Base-by-base conservation (phyloP, 2,329 filamentous ascomycete genomes). In the Endocalyx cinctus region DNA sequence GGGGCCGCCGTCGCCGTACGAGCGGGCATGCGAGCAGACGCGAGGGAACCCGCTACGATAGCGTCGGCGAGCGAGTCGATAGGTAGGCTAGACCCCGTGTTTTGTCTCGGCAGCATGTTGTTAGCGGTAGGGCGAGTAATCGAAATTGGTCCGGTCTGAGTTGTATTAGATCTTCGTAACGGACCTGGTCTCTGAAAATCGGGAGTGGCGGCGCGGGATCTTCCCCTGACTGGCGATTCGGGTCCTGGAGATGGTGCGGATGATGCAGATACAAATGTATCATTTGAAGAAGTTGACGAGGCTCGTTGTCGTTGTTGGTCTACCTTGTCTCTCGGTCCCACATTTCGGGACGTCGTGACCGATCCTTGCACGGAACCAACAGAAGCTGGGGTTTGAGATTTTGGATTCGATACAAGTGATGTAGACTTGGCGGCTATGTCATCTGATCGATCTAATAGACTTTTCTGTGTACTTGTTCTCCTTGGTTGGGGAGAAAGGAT, bases 41-140 rank as follows among this genome's bases (percentile, higher is more conserved):
- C 85, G 0, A 89, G 66, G 16, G 80, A 84, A 2, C 83, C 79
- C 3, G 84, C 84, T 48, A 89, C 73, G 37, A 89, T 87, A 42
- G 85, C 85, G 47, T 77, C 77, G 10, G 83, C 79, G 6, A 89
- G 72, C 1, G 79, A 79, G 38, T 81, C 73, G 8, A 85, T 67
- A 1, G 73, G 72, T 17, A 80, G 66, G 32, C 50, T 61, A n/a
- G 20, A 23, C 20, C 8, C 8, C 20, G 20, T 29, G 44, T 34
- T 33, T 40, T 26, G 34, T 41, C 17, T 36, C 36, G 31, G 31
- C 17, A 12, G 29, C 47, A 11, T 38, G 32, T 20, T 33, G 46
- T 5, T 17, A 20, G 25, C 15, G 30, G 17, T 19, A 23, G 31
- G 27, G 31, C 13, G 29, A 42, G 25, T 27, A 16, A 23, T 23